phyloP scores from a whole-genome alignment of 2,329 filamentous ascomycete genomes.

The Chaetoscypha palmicola region DNA sequence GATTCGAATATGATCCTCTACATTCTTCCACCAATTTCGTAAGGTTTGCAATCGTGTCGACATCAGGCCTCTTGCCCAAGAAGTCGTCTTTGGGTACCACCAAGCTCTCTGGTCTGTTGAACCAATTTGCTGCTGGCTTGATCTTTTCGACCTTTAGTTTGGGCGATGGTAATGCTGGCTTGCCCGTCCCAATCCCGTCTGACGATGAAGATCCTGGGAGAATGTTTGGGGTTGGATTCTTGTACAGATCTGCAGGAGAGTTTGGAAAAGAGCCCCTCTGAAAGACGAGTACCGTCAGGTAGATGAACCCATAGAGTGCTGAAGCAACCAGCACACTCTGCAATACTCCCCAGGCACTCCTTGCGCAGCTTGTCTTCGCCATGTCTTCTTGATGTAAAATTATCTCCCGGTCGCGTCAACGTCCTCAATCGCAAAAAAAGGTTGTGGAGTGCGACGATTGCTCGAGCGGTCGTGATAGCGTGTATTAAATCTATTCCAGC shows the following conservation, averaged over 20 bases:
- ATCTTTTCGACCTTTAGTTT: slow-evolving; percentile 35
- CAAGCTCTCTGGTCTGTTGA: slow-evolving; percentile 44
- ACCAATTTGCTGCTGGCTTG: slow-evolving; percentile 46
- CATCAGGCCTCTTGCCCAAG: slow-evolving; percentile 42
- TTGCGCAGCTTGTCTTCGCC: slow-evolving; percentile 25
- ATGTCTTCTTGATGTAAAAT: slow-evolving; percentile 12
- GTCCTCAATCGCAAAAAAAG: neutral
- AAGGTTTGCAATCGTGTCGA: slow-evolving; percentile 47
- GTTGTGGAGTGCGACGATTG: neutral
- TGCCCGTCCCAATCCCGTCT: slow-evolving; percentile 9
- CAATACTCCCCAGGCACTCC: slow-evolving; percentile 23
- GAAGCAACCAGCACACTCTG: slow-evolving; percentile 28
- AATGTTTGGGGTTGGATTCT: slow-evolving; percentile 12
- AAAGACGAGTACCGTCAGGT: slow-evolving; percentile 23
- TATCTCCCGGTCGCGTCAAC: slow-evolving; percentile 4
- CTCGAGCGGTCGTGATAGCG: neutral
- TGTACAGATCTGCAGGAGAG: slow-evolving; percentile 24
- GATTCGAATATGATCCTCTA: slow-evolving; percentile 42
- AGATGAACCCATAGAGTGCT: slow-evolving; percentile 24
- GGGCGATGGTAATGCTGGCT: slow-evolving; percentile 13
- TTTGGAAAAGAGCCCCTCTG: slow-evolving; percentile 25
- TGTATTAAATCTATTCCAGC: slow-evolving; percentile 1
- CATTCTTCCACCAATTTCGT: slow-evolving; percentile 46
- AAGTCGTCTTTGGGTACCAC: slow-evolving; percentile 45
- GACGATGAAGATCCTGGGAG: slow-evolving; percentile 15